Evolutionary conservation across 352 stramenopile species (phyloP), one percentile per base, ranked within the genome.

Genomic region (Pythium monospermum): DNA sequence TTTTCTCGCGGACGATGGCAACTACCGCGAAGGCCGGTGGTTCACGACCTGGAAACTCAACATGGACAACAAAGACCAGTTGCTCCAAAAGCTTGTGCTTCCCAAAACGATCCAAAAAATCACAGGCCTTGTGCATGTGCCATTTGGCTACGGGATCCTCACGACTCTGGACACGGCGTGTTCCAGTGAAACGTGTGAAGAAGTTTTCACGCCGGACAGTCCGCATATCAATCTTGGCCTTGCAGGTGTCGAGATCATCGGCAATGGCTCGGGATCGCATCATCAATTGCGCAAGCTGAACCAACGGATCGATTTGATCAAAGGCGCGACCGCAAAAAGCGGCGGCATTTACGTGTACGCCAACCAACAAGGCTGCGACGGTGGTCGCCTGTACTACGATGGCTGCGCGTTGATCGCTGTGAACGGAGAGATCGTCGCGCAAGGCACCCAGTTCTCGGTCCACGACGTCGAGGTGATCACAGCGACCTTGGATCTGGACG

Each of bases 281-380:
- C 96, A 99, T 63, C 86, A 99, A 68, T 69, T 99, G 35, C 87
- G 93, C 52, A 98, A 98, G 64, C 74, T 98, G 21, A 51, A 98
- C 63, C 72, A 89, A 51, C 84, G 93, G 28, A 83, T 98, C 55
- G 85, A 96, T 35, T 66, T 97, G 21, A 97, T 98, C 40, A 73
- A 83, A 27, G 84, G 76, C 27, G 93, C 92, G 8, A 97, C 90
- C 4, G 80, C 73, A 26, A 99, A 98, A 71, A 96, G 91, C 66
- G 97, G 97, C 16, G 97, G 97, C n/a, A 81, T 99, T 25, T 99
- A 99, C 67, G 57, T 99, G 16, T 99, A 99, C 66, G 81, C 95
- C 16, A 99, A 99, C 62, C 91, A 97, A 68, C 83, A 98, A 43
- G 97, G 97, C 18, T 99, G 96, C 55, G 97, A 99, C 59, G 97